Percentiles rank a stretch among this genome's conserved stretches.
phyloP scores from a whole-genome alignment of 345 rosid genomes.

The Capsella bursapastoris region DNA sequence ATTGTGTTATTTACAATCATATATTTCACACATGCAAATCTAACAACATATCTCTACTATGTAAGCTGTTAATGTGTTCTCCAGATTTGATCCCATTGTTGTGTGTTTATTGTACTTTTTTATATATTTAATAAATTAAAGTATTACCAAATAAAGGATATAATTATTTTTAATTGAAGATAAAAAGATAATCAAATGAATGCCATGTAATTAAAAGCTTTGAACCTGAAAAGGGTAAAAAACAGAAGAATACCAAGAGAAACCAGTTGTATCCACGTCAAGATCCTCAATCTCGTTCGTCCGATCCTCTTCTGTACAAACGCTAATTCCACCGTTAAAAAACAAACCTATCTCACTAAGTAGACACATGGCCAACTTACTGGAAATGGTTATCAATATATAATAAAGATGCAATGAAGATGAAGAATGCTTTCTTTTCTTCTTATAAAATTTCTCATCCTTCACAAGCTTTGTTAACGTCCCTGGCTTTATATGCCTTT shows the following conservation, averaged over 20 bases:
- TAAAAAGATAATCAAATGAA: conserved; percentile 7
- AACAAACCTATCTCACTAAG: neutral
- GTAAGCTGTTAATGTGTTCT: neutral
- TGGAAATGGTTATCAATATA: neutral
- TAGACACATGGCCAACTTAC: conserved; percentile 31
- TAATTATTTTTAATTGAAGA: neutral
- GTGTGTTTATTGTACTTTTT: neutral
- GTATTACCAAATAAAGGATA: neutral
- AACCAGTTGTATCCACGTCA: conserved; percentile 38
- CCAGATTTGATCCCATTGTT: conserved; percentile 5
- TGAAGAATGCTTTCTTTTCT: neutral
- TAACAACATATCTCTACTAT: neutral
- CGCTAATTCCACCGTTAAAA: conserved; percentile 14
- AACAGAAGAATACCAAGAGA: neutral
- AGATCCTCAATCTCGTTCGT: conserved; percentile 28
- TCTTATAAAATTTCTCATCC: too few relatives aligned
- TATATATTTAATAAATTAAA: neutral
- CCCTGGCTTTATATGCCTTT: conserved; percentile 9
- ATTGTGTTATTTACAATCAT: neutral
- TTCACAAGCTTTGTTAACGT: conserved; percentile 10
- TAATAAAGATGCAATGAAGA: neutral
- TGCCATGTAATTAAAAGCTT: conserved; percentile 39
- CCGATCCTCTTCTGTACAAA: conserved; percentile 20
- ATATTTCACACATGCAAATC: neutral
- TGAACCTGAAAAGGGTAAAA: conserved; percentile 28